Conservation (phyloP, 345 rosid species). For the Eucalyptus regnans region DNA sequence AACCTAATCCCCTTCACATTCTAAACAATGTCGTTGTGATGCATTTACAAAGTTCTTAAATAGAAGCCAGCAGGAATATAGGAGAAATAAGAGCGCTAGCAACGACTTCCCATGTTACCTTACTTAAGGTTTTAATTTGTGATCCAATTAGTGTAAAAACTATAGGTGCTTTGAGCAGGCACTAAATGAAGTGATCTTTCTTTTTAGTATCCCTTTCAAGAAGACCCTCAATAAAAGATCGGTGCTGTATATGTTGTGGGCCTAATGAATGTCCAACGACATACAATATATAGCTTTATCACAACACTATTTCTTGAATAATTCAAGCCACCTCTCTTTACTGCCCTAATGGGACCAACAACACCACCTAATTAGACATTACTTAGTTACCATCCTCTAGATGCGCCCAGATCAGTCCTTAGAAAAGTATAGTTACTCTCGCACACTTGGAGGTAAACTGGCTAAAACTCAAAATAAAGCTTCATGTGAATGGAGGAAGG, state of each 20-base stretch:
- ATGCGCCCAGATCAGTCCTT: not conserved
- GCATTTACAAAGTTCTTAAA: not conserved
- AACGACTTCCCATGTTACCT: not conserved
- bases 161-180: not conserved
- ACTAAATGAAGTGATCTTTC: not conserved
- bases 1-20: not conserved
- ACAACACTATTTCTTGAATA: not conserved
- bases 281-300: not conserved
- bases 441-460: not conserved
- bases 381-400: not conserved
- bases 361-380: not conserved
- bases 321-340: not conserved
- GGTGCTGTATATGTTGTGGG: not conserved
- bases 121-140: not conserved
- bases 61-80: not conserved
- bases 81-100: not conserved
- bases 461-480: not conserved
- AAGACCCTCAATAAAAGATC: not conserved
- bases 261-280: not conserved
- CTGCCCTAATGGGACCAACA: not conserved
- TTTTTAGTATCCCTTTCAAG: not conserved
- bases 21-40: not conserved
- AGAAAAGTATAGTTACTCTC: not conserved
- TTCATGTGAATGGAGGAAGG: not conserved
- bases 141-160: not conserved